phyloP scores from a whole-genome alignment of 495 filamentous ascomycete species.

The Bryoglossum gracile region DNA sequence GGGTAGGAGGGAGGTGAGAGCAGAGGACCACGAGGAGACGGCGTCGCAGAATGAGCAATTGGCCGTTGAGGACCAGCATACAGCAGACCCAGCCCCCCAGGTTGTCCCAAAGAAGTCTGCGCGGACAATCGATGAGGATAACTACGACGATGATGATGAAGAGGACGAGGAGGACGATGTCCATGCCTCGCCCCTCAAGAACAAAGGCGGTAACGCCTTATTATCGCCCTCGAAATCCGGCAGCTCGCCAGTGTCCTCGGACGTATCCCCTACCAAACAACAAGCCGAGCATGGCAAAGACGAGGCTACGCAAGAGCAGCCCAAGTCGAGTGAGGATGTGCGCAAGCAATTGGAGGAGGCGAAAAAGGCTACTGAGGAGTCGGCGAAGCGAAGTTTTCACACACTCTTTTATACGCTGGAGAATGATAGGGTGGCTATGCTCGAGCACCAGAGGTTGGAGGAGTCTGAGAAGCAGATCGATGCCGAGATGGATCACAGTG shows the following conservation, averaged over 20 bases:
- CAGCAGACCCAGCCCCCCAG: constrained; percentile 23
- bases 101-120: constrained; percentile 50
- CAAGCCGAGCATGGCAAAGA: constrained; percentile 40
- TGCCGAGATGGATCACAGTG: constrained; percentile 77
- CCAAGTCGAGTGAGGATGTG: constrained; percentile 70
- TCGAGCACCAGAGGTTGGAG: constrained; percentile 94
- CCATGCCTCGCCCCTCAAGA: constrained; percentile 49
- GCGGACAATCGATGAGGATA: constrained; percentile 73
- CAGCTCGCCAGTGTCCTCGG: constrained; percentile 48
- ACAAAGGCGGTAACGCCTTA: constrained; percentile 47
- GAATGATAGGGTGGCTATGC: constrained; percentile 89
- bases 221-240: constrained; percentile 51
- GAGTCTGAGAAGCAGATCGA: constrained; percentile 94
- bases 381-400: constrained; percentile 80
- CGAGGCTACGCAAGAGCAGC: constrained; percentile 36
- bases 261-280: constrained; percentile 42
- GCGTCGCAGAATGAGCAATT: background rate
- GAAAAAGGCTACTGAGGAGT: constrained; percentile 87
- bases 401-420: constrained; percentile 92
- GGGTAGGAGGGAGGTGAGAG: constrained; percentile 30
- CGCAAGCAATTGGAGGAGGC: constrained; percentile 91
- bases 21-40: constrained; percentile 24
- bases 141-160: constrained; percentile 74
- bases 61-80: constrained; percentile 20
- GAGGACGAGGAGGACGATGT: constrained; percentile 56